phyloP scores from a whole-genome alignment of 2,329 filamentous ascomycete genomes.

The Clonostachys byssicola region DNA sequence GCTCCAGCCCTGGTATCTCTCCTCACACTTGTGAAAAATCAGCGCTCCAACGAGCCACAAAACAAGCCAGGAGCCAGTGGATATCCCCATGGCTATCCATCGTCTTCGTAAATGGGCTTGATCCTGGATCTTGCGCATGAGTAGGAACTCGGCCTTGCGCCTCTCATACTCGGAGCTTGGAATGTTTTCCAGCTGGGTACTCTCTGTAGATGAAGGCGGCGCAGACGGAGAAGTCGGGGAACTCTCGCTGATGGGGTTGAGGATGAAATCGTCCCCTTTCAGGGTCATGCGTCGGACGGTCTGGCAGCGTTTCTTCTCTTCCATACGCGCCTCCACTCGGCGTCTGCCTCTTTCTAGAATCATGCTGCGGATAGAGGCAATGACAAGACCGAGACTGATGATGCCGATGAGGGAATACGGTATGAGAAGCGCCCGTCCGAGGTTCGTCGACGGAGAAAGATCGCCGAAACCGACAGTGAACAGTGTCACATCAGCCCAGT shows the following conservation, averaged over 20 bases:
- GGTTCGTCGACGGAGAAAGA: slow-evolving; percentile 36
- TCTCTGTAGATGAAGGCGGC: neutral
- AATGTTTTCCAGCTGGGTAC: slow-evolving; percentile 6
- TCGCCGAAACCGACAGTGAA: slow-evolving; percentile 63
- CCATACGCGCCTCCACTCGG: slow-evolving; percentile 50
- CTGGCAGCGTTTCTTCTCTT: slow-evolving; percentile 53
- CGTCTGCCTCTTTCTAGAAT: slow-evolving; percentile 53
- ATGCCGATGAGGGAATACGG: slow-evolving; percentile 82
- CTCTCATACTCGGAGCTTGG: slow-evolving; percentile 46
- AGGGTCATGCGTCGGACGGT: slow-evolving; percentile 40
- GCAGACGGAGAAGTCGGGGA: slow-evolving; percentile 1
- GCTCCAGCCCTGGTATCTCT: slow-evolving; percentile 54
- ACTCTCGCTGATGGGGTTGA: slow-evolving; percentile 39
- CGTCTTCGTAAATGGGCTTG: slow-evolving; percentile 60
- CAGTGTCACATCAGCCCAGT: slow-evolving; percentile 72
- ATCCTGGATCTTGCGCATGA: slow-evolving; percentile 78
- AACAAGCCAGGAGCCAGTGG: slow-evolving; percentile 61
- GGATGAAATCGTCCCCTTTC: slow-evolving; percentile 39
- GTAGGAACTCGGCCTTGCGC: slow-evolving; percentile 67
- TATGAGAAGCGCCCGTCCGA: slow-evolving; percentile 69
- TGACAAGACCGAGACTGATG: slow-evolving; percentile 79
- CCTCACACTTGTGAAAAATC: slow-evolving; percentile 59
- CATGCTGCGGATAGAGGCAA: slow-evolving; percentile 71
- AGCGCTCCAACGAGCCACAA: slow-evolving; percentile 80
- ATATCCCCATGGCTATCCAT: slow-evolving; percentile 71